Base-by-base conservation (phyloP, 1,284 basidiomycete species). In the Ceratobasidium sp. region DNA sequence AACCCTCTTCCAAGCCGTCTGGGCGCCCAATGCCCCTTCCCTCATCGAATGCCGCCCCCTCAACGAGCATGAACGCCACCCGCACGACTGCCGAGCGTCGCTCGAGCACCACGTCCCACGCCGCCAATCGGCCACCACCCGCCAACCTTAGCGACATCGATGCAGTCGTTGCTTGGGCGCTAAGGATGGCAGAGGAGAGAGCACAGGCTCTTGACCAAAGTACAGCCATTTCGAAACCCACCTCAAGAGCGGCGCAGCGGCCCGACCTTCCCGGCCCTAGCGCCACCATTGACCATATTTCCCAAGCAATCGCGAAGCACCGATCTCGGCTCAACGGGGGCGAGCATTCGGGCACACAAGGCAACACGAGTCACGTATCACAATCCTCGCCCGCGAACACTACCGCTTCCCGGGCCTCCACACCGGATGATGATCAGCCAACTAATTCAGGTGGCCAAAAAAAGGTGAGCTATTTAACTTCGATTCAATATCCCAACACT, bases 281-380 rank as follows among this genome's bases (percentile, higher is more conserved):
- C 60, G 48, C 41, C 18, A 68, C 66, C 66, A 38, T 48, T 6
- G 20, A 50, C 50, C 66, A 68, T 38, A 27, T 68, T 16, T 6
- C 35, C 16, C 66, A 38, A 68, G 48, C 66, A 23, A 68, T 68
- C 35, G 48, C 66, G 35, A 38, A 41, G 30, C 66, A 68, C 33
- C 66, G 50, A 68, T 16, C 66, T 16, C 50, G 23, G 50, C 48
- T 33, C 33, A 50, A 27, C 66, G 23, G 23, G 7, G 30, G 44
- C 23, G 64, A 23, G 46, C 64, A 48, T 50, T n/a, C 46, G 48
- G 44, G n/a, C 14, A 20, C 64, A 27, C 64, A 66, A 20, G 33
- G 1, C 10, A 55, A 16, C 50, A 16, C 14, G 16, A 35, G 23
- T 50, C 16, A 5, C 48, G 6, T 6, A n/a, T 2, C 55, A 23